Base-by-base conservation (phyloP, 208 protist species). In the Wallacemonas sp. region DNA sequence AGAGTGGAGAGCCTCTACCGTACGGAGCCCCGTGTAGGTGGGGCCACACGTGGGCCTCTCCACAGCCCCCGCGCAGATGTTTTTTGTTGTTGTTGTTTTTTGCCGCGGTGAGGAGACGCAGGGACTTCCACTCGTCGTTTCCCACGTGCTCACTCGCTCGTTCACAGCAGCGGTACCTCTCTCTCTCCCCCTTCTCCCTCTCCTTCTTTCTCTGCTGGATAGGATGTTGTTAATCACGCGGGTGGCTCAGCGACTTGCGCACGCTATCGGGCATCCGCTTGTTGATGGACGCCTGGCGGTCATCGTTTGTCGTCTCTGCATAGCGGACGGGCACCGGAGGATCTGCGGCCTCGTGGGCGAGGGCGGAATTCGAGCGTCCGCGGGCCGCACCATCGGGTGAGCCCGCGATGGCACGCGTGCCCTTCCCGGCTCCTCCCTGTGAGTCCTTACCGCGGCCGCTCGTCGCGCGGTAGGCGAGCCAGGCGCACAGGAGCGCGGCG, bases 231-330 rank as follows among this genome's bases (percentile, higher is more conserved):
- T 57, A 57, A 8, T 57, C 50, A 8, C 50, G 50, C 15, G 50
- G 50, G 50, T 57, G 50, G 50, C 50, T 57, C 13, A 57, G 32
- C 19, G 50, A 52, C 44, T 65, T 27, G 29, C 60, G 60, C 41
- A 65, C 60, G 42, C 60, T 65, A 24, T 65, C 60, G 10, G 60
- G 60, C 60, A 65, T 65, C 17, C 60, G 60, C 45, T 65, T 65
- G 44, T 52, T 65, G 60, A 65, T 54, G 24, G 60, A 65, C 30
- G 41, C 5, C 27, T 65, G 26, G 39, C 42, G 34, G 21, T 65
- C 60, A 38, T 65, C 60, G 6, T 3, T 8, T 8, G 45, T 52
- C 4, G 41, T 30, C 29, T 57, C 50, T 0, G 39, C 17, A 21
- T 54, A 65, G 32, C 60, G 60, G 19, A 65, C 60, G 1, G 60